Evolutionary conservation across 805 yeast genomes (phyloP), one percentile per base, ranked within the genome.

Genomic region (Jamesozyma spencerorum): DNA sequence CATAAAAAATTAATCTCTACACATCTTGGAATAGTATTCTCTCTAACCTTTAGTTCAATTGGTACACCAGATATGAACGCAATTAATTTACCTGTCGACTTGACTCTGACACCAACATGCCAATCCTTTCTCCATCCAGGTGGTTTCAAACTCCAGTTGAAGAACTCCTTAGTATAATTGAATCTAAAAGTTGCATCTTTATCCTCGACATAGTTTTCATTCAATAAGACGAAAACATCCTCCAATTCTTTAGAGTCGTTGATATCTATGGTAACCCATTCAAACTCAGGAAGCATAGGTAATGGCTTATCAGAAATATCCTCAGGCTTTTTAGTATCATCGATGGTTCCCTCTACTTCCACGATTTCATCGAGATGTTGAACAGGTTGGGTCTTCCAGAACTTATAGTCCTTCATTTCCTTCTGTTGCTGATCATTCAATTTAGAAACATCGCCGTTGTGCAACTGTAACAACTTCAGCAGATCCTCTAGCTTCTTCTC

Each of bases 321-420:
- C 4, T 63, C 82, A 2, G 88, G 79, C 0, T 77, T 77, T 57
- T 85, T 85, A 6, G 53, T 37, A 24, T 54, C 49, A 51, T 87
- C 94, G 48, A 88, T 85, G 6, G 94, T 90, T 0, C 96, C 96
- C 55, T 86, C 95, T 10, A 68, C 60, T 5, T 65, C 70, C 34
- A 81, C 69, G 34, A 67, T 59, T 54, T 81, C 92, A 56, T 84
- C 84, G 47, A 88, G 77, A 24, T 69, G 70, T 7, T 87, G 74
- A 17, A 92, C 97, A 0, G 98, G 98, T 64, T 92, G 98, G 2
- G 98, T 92, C 55, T 83, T 85, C 98, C 98, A 92, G 65, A 92
- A 92, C 65, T 84, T 85, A 68, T 88, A 85, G 56, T 88, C 94
- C 39, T 83, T 78, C 84, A 87, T 86, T 18, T 79, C 74, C 47